Conservation (phyloP, 2,329 filamentous ascomycete genomes). For the Aspergillus hiratsukae region DNA sequence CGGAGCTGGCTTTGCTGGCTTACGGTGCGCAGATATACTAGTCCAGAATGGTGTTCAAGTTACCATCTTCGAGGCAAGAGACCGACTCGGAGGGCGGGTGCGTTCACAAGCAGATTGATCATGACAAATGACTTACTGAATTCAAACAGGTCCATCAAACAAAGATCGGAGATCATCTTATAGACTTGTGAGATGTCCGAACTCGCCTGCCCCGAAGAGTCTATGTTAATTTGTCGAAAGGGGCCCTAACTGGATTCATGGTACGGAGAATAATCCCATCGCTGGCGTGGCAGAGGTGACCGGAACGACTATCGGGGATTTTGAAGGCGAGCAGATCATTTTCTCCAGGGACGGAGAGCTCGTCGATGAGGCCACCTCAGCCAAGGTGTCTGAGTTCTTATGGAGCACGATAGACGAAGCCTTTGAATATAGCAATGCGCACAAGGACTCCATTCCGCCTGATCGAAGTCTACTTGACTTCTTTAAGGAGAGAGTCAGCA, state of each 20-base stretch:
- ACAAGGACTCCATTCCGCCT: slow-evolving; percentile 48
- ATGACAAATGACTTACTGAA: slow-evolving; percentile 4
- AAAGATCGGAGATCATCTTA: slow-evolving; percentile 44
- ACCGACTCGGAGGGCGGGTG: slow-evolving; percentile 57
- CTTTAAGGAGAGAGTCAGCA: slow-evolving; percentile 48
- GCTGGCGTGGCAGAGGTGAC: slow-evolving; percentile 52
- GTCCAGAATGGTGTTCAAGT: slow-evolving; percentile 52
- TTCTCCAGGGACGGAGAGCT: slow-evolving; percentile 45
- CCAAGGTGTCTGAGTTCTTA: slow-evolving; percentile 41
- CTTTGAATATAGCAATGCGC: slow-evolving; percentile 55
- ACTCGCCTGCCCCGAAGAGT: background rate
- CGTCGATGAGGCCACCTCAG: slow-evolving; percentile 31
- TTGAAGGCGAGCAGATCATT: slow-evolving; percentile 48
- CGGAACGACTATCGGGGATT: slow-evolving; percentile 47
- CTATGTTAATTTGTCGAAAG: slow-evolving; percentile 31
- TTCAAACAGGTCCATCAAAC: slow-evolving; percentile 46
- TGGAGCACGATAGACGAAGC: slow-evolving; percentile 58
- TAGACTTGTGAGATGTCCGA: slow-evolving; percentile 51
- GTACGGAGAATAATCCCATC: slow-evolving; percentile 57
- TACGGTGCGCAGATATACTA: slow-evolving; percentile 57
- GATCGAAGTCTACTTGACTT: slow-evolving; percentile 55
- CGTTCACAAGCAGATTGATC: slow-evolving; percentile 10
- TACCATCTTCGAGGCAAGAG: slow-evolving; percentile 57
- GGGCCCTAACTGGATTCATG: slow-evolving; percentile 64
- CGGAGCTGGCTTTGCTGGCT: slow-evolving; percentile 56